Conservation (phyloP, 345 rosid genomes). For the Salix suchowensis region DNA sequence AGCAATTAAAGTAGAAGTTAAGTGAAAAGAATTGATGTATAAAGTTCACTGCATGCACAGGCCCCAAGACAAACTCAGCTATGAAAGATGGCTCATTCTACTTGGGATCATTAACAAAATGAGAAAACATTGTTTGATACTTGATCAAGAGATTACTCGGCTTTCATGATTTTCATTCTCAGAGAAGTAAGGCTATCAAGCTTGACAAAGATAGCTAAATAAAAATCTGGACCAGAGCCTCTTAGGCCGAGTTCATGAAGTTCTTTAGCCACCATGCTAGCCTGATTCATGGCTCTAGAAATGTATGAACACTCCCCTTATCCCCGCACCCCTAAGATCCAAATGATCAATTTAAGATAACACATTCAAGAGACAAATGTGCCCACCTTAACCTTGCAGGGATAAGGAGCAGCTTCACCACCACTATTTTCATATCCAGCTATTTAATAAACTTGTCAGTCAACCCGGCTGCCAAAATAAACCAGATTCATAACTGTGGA, state of each 20-base stretch:
- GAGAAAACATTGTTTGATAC: background rate
- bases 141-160: background rate
- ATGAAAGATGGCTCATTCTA: background rate
- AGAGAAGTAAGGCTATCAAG: conserved; percentile 7
- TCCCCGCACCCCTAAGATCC: conserved; percentile 84
- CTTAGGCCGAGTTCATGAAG: background rate
- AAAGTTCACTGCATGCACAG: background rate
- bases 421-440: conserved; percentile 37
- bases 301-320: conserved; percentile 48
- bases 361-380: conserved; percentile 80
- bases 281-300: conserved; percentile 8
- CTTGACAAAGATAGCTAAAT: conserved; percentile 3
- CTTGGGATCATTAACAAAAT: background rate
- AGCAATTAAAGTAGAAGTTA: conserved; percentile 9
- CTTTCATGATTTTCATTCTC: background rate
- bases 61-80: conserved; percentile 1
- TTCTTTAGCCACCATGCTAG: background rate
- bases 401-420: conserved; percentile 72
- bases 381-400: conserved; percentile 99
- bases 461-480: conserved; percentile 80
- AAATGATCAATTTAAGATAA: conserved; percentile 60
- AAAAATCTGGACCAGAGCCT: background rate
- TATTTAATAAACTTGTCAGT: conserved; percentile 48
- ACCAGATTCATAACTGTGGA: conserved; percentile 88
- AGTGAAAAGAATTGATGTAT: conserved; percentile 2